Conservation (phyloP, 176 grass and related monocot species). For the Oropetium thomaeum region DNA sequence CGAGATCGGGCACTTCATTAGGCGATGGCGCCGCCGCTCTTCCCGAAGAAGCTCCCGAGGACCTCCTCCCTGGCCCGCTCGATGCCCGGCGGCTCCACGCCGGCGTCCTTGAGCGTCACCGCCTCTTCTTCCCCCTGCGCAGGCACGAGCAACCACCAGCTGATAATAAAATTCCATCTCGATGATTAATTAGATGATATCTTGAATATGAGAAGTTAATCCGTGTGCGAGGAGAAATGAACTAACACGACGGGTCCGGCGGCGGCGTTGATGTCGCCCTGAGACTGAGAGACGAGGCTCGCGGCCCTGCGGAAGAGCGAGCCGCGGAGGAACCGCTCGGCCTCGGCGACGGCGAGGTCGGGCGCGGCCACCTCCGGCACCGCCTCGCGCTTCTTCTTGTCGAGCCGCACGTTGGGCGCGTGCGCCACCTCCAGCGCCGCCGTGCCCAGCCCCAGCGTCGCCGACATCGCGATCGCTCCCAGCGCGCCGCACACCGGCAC, state of each 20-base stretch:
- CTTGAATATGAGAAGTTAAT: too few species aligned
- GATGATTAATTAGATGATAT: too few species aligned
- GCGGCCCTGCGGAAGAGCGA: constrained; percentile 67
- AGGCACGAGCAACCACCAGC: too few species aligned
- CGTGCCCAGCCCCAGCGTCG: constrained; percentile 36
- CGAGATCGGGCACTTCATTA: neutral
- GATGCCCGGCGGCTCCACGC: constrained; percentile 51
- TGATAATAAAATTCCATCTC: too few species aligned
- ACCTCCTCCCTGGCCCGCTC: constrained; percentile 2
- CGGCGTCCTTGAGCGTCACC: constrained; percentile 64
- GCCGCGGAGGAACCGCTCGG: constrained; percentile 39
- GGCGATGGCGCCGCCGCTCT: neutral
- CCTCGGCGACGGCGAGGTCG: constrained; percentile 45
- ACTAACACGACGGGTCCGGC: constrained; percentile 25
- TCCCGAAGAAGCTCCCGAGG: neutral
- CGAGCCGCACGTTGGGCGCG: constrained; percentile 65
- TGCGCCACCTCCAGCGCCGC: constrained; percentile 57
- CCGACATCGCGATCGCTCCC: constrained; percentile 40
- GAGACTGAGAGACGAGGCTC: constrained; percentile 31
- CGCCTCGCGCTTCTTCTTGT: constrained; percentile 72
- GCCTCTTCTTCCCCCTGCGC: constrained; percentile 38
- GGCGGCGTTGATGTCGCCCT: constrained; percentile 9
- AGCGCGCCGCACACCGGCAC: constrained; percentile 62
- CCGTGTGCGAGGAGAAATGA: neutral
- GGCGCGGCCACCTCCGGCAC: constrained; percentile 65